Evolutionary conservation across 768 basidiomycete species (phyloP), one percentile per base, ranked within the genome.

Genomic region (Xerocomellus dryophilus): DNA sequence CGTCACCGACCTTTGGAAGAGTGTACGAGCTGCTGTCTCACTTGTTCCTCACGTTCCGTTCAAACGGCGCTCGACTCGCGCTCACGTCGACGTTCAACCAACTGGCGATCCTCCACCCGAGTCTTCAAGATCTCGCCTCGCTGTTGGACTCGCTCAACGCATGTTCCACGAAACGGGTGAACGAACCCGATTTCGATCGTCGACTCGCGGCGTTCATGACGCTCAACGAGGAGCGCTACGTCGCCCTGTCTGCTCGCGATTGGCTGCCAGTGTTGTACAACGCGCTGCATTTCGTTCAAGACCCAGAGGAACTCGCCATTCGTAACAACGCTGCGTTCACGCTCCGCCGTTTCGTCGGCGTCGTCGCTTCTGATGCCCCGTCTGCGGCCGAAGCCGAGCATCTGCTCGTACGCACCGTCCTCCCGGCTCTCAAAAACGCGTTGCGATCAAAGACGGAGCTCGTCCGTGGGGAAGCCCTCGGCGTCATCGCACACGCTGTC

Each of bases 121-220:
- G 76, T 3, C 72, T 92, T 18, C 61, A 71, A 39, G 53, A 61
- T 31, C 54, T 91, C 1, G 79, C 85, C 1, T 68, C 74, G 7
- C 70, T 94, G 7, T 62, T 93, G 50, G 79, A 78, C 7, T 77
- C 78, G 0, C 77, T 98, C 58, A 98, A 99, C 63, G 86, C 96
- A 0, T 99, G 86, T 66, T 96, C 94, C 0, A 69, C 70, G 1
- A 88, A 84, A 61, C 80, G 93, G 7, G 69, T 93, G 32, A 93
- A 96, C 52, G 94, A 98, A 65, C 90, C 94, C 2, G 93, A 98
- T 68, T 98, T 97, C 59, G 90, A 95, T 52, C 79, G 83, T 27
- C 87, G 97, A 2, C 75, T 98, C 3, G 67, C 71, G 1, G 93
- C 91, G 0, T 97, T 92, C 71, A 75, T 81, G 1, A 66, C 66